phyloP scores from a whole-genome alignment of 768 basidiomycete species.

The Pseudohyphozyma bogoriensis region DNA sequence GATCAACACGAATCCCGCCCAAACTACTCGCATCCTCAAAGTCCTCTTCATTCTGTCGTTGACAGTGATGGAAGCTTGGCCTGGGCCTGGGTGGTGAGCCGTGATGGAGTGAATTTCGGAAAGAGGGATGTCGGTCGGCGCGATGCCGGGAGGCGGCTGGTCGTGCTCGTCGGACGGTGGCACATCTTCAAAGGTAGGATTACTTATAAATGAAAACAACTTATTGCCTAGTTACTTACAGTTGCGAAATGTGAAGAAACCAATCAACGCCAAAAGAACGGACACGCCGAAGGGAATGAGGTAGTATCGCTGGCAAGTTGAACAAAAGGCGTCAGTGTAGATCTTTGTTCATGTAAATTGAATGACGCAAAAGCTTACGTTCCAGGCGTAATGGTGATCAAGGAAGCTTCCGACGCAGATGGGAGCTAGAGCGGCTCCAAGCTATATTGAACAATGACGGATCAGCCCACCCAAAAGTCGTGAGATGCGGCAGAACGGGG shows the following conservation, averaged over 20 bases:
- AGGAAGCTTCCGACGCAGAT: conserved; percentile 25
- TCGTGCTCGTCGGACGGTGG: conserved; percentile 18
- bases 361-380: background rate
- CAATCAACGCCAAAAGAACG: conserved; percentile 11
- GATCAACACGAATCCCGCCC: conserved; percentile 19
- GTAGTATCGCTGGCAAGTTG: background rate
- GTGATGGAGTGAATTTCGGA: too few relatives aligned
- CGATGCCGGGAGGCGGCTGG: conserved; percentile 3
- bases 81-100: conserved; percentile 12
- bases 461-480: too few relatives aligned
- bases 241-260: conserved; percentile 18
- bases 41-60: conserved; percentile 14
- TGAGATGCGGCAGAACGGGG: too few relatives aligned
- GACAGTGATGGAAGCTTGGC: conserved; percentile 9
- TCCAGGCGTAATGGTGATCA: conserved; percentile 17
- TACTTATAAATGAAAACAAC: background rate
- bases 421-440: conserved; percentile 24
- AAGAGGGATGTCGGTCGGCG: background rate
- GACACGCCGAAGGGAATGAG: conserved; percentile 13
- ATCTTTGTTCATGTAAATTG: background rate
- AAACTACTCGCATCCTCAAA: conserved; percentile 9
- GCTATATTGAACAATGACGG: background rate
- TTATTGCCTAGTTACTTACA: conserved; percentile 3
- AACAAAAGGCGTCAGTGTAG: background rate
- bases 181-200: background rate